Conservation (phyloP, 495 filamentous ascomycete species). For the Articulospora tetracladia region DNA sequence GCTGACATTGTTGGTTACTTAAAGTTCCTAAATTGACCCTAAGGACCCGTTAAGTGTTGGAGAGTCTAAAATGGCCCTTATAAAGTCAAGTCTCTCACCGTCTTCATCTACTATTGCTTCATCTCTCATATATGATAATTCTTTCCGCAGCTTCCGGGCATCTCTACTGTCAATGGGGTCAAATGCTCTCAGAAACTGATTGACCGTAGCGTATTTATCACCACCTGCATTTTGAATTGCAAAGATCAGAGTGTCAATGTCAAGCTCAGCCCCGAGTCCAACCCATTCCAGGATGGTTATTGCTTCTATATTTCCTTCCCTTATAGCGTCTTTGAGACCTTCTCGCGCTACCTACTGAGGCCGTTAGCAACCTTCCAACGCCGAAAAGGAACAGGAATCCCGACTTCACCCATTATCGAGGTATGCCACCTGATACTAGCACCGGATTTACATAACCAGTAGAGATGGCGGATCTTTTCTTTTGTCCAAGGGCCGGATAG, state of each 20-base stretch:
- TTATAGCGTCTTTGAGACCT: conserved; percentile 18
- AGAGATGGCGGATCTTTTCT: conserved; percentile 13
- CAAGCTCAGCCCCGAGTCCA: conserved; percentile 7
- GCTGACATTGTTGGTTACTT: no score
- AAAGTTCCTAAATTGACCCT: no score
- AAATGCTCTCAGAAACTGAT: conserved; percentile 4
- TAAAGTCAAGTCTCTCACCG: conserved; percentile 11
- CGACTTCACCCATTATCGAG: conserved; percentile 23
- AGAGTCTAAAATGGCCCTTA: conserved; percentile 1
- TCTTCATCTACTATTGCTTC: conserved; percentile 8
- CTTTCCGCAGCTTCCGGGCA: neutral
- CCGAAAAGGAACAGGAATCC: neutral
- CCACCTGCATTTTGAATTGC: conserved; percentile 19
- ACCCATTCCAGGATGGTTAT: conserved; percentile 16
- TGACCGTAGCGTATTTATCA: conserved; percentile 11
- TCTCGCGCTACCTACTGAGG: conserved; percentile 9
- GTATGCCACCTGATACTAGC: conserved; percentile 17
- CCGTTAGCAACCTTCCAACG: neutral
- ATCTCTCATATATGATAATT: conserved; percentile 6
- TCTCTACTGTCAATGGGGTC: neutral
- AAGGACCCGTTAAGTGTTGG: neutral
- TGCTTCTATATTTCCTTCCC: conserved; percentile 11
- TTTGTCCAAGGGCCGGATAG: conserved; percentile 23
- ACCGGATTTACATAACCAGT: conserved; percentile 22
- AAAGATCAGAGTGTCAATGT: conserved; percentile 14